Conservation (phyloP, 306 rosid genomes). For the Delonix regia region DNA sequence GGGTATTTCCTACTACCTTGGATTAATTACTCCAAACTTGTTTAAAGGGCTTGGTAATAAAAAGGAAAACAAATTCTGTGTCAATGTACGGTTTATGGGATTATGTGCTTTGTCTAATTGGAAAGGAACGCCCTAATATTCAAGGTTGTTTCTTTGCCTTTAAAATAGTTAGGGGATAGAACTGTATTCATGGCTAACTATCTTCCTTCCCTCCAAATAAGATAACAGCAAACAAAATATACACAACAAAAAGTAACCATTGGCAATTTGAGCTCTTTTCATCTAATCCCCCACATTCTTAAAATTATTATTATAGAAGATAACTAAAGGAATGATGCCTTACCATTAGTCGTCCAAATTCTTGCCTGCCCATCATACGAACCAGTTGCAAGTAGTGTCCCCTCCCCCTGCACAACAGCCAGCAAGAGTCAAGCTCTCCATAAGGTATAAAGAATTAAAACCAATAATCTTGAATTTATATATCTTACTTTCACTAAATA, state of each 20-base stretch:
- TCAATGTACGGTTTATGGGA: background rate
- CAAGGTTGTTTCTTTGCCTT: background rate
- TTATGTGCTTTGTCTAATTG: background rate
- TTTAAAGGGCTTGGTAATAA: background rate
- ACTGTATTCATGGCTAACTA: background rate
- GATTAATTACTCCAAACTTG: background rate
- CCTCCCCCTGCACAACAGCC: conserved; percentile 66
- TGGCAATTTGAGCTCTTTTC: conserved; percentile 22
- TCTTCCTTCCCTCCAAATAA: conserved; percentile 13
- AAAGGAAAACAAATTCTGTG: background rate
- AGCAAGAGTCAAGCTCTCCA: conserved; percentile 6
- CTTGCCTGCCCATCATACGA: conserved; percentile 97
- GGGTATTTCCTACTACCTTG: background rate
- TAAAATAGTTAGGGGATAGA: background rate
- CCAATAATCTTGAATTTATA: background rate
- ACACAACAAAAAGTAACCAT: background rate
- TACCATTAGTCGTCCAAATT: conserved; percentile 87
- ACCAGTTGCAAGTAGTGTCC: conserved; percentile 95
- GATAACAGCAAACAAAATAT: conserved; percentile 21
- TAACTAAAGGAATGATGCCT: conserved; percentile 23
- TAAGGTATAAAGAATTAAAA: conserved; percentile 1
- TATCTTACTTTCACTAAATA: background rate
- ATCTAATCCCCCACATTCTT: background rate
- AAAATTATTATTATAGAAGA: background rate
- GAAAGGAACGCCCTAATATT: background rate